A percentile compares a stretch with the other conserved stretches of the same genome.
phyloP scores from a whole-genome alignment of 1,284 basidiomycete species.

The Irpex sp. region DNA sequence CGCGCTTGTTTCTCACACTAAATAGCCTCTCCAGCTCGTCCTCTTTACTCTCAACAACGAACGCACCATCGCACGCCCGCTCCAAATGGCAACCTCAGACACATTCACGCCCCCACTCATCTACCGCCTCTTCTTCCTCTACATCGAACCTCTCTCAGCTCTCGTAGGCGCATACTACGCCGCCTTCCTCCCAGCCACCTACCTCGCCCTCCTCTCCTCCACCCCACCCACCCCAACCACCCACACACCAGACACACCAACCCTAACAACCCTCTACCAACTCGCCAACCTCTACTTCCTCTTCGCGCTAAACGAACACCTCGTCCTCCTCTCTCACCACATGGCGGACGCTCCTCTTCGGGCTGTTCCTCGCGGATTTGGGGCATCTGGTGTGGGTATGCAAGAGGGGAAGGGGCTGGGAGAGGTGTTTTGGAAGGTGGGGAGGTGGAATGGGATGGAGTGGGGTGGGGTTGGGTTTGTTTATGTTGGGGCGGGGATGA shows the following conservation, averaged over 20 bases:
- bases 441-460: conserved; percentile 49
- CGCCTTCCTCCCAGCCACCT: conserved; percentile 33
- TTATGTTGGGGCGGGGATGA: conserved; percentile 40
- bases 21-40: too few species aligned
- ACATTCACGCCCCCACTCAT: not conserved
- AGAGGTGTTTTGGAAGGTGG: conserved; percentile 28
- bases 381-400: conserved; percentile 42
- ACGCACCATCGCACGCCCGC: not conserved
- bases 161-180: conserved; percentile 48
- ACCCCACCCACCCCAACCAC: conserved; percentile 13
- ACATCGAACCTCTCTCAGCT: conserved; percentile 48
- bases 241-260: conserved; percentile 27
- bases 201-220: conserved; percentile 36
- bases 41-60: not conserved
- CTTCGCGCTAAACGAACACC: conserved; percentile 50
- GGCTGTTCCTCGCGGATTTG: conserved; percentile 46
- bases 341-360: conserved; percentile 41
- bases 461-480: conserved; percentile 56
- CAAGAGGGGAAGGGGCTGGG: conserved; percentile 33
- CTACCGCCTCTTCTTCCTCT: conserved; percentile 47
- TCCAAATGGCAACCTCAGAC: not conserved
- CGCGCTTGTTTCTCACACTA: too few species aligned
- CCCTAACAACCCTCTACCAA: conserved; percentile 40
- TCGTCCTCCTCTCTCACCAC: conserved; percentile 38
- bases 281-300: conserved; percentile 50